Conservation (phyloP, 176 grass and related monocot genomes). For the Melocanna baccifera region DNA sequence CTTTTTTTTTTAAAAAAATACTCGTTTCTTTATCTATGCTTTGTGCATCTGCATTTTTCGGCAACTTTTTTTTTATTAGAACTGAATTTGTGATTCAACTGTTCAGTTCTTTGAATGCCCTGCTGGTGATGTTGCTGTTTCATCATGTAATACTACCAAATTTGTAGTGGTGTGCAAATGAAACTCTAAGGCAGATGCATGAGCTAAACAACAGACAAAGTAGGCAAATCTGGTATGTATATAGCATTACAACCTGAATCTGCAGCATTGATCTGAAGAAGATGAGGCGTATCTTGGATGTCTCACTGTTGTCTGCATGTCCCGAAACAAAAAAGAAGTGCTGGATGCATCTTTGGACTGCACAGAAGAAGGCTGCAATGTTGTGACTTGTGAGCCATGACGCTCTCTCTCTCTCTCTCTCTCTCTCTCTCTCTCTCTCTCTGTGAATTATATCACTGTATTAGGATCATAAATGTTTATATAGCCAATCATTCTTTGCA, state of each 20-base stretch:
- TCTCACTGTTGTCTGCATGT: neutral
- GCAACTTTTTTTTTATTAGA: neutral
- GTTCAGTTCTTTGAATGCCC: neutral
- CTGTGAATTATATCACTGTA: neutral
- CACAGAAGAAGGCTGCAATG: neutral
- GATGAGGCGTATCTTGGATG: slow-evolving; percentile 17
- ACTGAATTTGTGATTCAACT: neutral
- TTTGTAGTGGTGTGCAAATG: neutral
- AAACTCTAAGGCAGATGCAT: neutral
- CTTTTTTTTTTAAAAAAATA: too few relatives aligned
- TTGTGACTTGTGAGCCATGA: neutral
- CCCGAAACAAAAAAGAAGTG: neutral
- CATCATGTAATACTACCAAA: neutral
- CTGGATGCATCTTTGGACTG: slow-evolving; percentile 31
- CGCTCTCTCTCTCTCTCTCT: neutral
- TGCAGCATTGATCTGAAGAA: neutral
- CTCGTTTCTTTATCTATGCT: neutral
- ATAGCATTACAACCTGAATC: neutral
- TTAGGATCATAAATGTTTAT: neutral
- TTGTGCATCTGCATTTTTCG: neutral
- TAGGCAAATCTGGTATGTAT: neutral
- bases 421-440: neutral
- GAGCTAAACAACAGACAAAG: neutral
- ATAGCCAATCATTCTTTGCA: slow-evolving; percentile 15
- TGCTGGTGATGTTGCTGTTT: neutral